These are phyloP conservation scores for Glaciozyma martinii DNA, from an alignment of 768 basidiomycete genomes.

Conservation along the genomic window DNA sequence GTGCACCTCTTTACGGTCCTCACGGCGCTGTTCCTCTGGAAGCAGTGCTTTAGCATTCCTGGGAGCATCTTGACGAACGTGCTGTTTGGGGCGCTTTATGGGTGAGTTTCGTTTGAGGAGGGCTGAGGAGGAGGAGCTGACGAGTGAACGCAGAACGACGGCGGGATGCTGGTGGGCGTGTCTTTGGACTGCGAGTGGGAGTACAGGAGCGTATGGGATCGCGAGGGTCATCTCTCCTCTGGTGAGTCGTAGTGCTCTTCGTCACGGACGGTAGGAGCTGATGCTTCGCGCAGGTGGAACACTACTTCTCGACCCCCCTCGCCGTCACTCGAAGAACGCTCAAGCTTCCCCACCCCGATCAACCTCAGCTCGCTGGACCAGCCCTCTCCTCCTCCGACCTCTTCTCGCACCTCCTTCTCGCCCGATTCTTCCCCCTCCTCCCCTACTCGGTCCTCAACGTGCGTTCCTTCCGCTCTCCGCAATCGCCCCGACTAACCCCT, in stretches of 20 bases:
- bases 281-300: constrained; percentile 15
- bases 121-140: too few relatives aligned
- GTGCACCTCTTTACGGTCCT: constrained; percentile 33
- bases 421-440: constrained; percentile 35
- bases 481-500: background rate
- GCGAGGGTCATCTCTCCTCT: constrained; percentile 33
- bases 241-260: constrained; percentile 2
- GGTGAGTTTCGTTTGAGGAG: background rate
- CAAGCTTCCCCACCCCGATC: constrained; percentile 7
- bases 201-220: constrained; percentile 33
- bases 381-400: constrained; percentile 21
- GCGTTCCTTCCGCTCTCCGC: background rate
- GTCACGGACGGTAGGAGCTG: background rate
- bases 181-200: constrained; percentile 33
- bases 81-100: constrained; percentile 36
- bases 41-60: constrained; percentile 36
- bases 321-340: constrained; percentile 27
- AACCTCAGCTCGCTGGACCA: background rate
- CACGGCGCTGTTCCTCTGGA: constrained; percentile 33
- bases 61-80: constrained; percentile 34
- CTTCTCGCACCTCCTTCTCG: constrained; percentile 35
- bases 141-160: background rate
- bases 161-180: constrained; percentile 32
- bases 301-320: constrained; percentile 34
- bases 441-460: constrained; percentile 36